Percentiles rank a stretch among this genome's conserved stretches.
phyloP scores from a whole-genome alignment of 768 basidiomycete genomes.

The Trametes punicea region DNA sequence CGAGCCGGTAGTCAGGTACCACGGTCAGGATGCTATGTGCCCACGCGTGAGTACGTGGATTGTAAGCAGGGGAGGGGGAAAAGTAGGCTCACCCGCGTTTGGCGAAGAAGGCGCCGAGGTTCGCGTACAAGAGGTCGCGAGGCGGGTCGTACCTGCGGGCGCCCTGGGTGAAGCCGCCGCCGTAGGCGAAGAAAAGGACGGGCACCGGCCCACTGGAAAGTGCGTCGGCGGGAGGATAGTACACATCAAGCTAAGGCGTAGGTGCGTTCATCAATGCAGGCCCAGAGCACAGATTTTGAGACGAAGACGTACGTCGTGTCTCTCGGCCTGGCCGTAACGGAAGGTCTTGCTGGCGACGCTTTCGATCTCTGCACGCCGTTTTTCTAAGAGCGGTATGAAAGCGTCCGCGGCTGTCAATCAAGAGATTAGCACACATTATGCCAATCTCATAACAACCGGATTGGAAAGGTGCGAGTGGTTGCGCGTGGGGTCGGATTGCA shows the following conservation, averaged over 20 bases:
- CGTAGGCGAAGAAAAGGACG: constrained; percentile 63
- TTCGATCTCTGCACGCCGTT: constrained; percentile 44
- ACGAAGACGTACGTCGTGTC: constrained; percentile 42
- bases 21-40: constrained; percentile 45
- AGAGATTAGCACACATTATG: background rate
- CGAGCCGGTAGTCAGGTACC: constrained; percentile 67
- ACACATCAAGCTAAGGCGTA: constrained; percentile 68
- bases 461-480: too few relatives aligned
- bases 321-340: constrained; percentile 49
- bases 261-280: too few relatives aligned
- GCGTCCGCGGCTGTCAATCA: constrained; percentile 41
- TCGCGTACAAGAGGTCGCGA: constrained; percentile 50
- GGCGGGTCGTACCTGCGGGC: constrained; percentile 45
- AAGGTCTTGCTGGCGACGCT: constrained; percentile 51
- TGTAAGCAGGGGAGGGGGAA: background rate
- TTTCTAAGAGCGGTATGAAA: constrained; percentile 49
- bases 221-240: constrained; percentile 42
- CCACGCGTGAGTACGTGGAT: background rate
- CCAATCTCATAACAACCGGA: too few relatives aligned
- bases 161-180: constrained; percentile 59
- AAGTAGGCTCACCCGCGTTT: constrained; percentile 37
- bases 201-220: constrained; percentile 33
- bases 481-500: too few relatives aligned
- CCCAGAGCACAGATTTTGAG: background rate
- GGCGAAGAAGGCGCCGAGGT: constrained; percentile 60